A percentile compares a stretch with the other conserved stretches of the same genome.
Evolutionary conservation across 192 early-diverging fungal genomes (phyloP).

Genomic region (Backusella morwellensis): DNA sequence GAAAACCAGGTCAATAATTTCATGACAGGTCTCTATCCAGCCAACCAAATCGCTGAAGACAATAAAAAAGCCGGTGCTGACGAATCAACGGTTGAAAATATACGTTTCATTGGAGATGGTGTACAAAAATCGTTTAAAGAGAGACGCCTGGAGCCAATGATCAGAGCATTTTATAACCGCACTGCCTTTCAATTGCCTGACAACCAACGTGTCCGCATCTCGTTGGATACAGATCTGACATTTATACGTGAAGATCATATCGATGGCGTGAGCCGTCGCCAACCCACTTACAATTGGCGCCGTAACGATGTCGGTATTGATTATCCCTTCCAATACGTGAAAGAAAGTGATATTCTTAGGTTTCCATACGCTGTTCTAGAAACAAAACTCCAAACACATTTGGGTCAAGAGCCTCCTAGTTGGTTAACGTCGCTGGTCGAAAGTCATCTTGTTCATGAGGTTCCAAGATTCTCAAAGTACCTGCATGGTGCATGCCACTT

Average conservation of each 20-base stretch:
- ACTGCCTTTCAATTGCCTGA: constrained; percentile 52
- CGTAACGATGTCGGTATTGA: constrained; percentile 35
- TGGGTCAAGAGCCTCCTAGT: constrained; percentile 39
- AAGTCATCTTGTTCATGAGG: constrained; percentile 46
- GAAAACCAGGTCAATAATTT: constrained; percentile 30
- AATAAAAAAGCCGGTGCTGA: constrained; percentile 60
- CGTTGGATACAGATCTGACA: constrained; percentile 33
- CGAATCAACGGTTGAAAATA: constrained; percentile 62
- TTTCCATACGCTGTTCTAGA: constrained; percentile 41
- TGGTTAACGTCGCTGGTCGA: constrained; percentile 33
- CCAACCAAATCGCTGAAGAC: constrained; percentile 59
- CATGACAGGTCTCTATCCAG: constrained; percentile 10
- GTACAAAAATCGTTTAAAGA: constrained; percentile 30
- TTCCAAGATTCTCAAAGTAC: constrained; percentile 52
- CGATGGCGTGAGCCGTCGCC: constrained; percentile 54
- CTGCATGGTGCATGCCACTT: constrained; percentile 46
- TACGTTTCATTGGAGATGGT: constrained; percentile 28
- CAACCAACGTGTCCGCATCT: constrained; percentile 28
- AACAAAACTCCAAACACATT: constrained; percentile 36
- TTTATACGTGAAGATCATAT: constrained; percentile 35
- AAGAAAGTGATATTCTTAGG: constrained; percentile 29
- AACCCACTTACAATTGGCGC: constrained; percentile 60
- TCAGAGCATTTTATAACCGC: constrained; percentile 37
- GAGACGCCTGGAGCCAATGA: constrained; percentile 21
- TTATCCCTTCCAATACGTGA: constrained; percentile 37